Evolutionary conservation across 495 filamentous ascomycete genomes (phyloP).

Genomic region (Penicillium subrubescens): DNA sequence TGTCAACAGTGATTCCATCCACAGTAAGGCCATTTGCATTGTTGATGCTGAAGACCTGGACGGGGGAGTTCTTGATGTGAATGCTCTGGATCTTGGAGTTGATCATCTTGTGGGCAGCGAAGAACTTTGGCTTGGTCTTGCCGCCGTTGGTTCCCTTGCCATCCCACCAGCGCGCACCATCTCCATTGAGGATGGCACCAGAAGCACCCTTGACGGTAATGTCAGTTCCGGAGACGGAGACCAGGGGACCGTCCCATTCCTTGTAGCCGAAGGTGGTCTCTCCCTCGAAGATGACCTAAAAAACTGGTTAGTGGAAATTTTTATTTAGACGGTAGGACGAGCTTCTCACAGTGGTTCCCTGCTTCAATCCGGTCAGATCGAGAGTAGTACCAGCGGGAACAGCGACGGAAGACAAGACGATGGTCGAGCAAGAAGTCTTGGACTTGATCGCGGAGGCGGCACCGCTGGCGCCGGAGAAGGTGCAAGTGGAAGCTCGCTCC

Average conservation of each 20-base stretch:
- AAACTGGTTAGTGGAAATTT: neutral
- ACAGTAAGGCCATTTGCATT: conserved; percentile 49
- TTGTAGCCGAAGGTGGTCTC: conserved; percentile 55
- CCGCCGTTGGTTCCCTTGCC: conserved; percentile 55
- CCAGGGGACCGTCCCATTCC: conserved; percentile 53
- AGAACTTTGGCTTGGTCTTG: conserved; percentile 62
- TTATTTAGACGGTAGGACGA: neutral
- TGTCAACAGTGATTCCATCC: conserved; percentile 58
- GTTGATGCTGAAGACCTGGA: conserved; percentile 64
- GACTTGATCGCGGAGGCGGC: conserved; percentile 40
- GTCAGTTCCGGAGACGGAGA: conserved; percentile 48
- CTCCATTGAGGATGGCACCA: conserved; percentile 44
- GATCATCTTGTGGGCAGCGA: conserved; percentile 52
- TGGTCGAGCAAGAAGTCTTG: conserved; percentile 53
- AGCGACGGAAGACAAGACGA: conserved; percentile 45
- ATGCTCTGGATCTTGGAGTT: conserved; percentile 46
- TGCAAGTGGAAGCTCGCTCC: conserved; percentile 21
- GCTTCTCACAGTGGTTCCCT: conserved; percentile 41
- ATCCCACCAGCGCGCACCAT: conserved; percentile 55
- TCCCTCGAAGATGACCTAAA: conserved; percentile 53
- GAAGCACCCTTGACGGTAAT: conserved; percentile 48
- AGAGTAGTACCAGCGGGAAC: conserved; percentile 57
- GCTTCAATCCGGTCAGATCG: conserved; percentile 48
- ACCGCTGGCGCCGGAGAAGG: conserved; percentile 24
- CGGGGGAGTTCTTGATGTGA: conserved; percentile 59